Base-by-base conservation (phyloP, 768 basidiomycete species). In the Mycena indigotica region DNA sequence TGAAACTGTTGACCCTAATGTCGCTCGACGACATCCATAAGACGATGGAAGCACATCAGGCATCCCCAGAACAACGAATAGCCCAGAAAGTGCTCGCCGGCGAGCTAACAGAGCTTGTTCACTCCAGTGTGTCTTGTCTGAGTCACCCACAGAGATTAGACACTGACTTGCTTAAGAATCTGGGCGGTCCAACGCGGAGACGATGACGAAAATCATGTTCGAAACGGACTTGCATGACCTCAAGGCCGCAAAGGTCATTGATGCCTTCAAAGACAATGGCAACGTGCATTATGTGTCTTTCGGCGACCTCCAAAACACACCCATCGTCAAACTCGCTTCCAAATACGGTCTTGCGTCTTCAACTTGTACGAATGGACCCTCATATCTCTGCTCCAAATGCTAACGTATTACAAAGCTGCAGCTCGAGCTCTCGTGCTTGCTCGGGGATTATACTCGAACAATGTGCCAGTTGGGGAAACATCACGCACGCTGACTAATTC, bases 1-100 rank as follows among this genome's bases (percentile, higher is more conserved):
- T 98, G 26, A 88, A 84, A 61, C 73, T 95, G 61, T 91, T 98
- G 63, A 95, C 94, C 2, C 78, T 97, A 39, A 74, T 95, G 28
- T 74, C 88, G 0, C 64, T 81, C 13, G 70, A 80, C 16, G 71
- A 83, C 56, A 86, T 97, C 44, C 70, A 80, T 2, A 72, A 76
- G 1, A 67, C 88, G 4, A 73, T 94, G 69, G 64, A 72, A 10
- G 70, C 74, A 2, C 95, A 97, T 68, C 64, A 81, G 79, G 51
- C 51, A 28, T 61, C 72, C 25, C 82, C 83, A 10, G 79, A 80
- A 60, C 73, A 71, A 58, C 73, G 81, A 32, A 66, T 70, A 15
- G 80, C 81, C 13, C 83, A 84, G 65, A 70, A 74, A n/a, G 71
- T 72, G 23, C 70, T 84, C 17, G 83, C 83, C 21, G 70, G 73